Evolutionary conservation across 2,329 filamentous ascomycete species (phyloP).

Genomic region (Grosmannia clavigera): DNA sequence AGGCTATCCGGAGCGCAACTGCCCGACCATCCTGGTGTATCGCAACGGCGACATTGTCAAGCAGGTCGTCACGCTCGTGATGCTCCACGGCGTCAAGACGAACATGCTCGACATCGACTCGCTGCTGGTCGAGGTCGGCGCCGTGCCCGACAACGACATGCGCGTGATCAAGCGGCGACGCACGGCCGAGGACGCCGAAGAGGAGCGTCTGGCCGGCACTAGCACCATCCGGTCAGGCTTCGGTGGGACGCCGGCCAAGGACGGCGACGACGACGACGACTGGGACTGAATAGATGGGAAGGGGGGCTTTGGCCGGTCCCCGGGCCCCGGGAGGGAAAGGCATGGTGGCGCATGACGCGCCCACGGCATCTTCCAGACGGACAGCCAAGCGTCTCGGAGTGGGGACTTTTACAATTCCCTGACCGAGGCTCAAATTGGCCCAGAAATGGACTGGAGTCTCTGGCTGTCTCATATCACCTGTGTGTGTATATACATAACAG

Average conservation of each 20-base stretch:
- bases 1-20: conserved; percentile 89
- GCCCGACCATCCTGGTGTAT: conserved; percentile 87
- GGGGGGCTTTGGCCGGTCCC: neutral
- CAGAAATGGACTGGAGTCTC: too few species aligned
- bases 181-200: conserved; percentile 47
- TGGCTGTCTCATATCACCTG: too few species aligned
- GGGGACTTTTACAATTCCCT: too few species aligned
- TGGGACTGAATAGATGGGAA: conserved; percentile 13
- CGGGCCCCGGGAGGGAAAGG: too few species aligned
- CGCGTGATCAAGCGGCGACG: conserved; percentile 54
- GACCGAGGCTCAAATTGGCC: too few species aligned
- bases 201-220: conserved; percentile 38
- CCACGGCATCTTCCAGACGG: too few species aligned
- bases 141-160: conserved; percentile 65
- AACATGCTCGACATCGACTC: conserved; percentile 66
- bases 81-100: conserved; percentile 60
- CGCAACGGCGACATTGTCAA: conserved; percentile 83
- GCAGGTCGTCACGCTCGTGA: conserved; percentile 81
- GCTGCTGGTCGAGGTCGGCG: conserved; percentile 70
- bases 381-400: too few species aligned
- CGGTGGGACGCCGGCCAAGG: conserved; percentile 9
- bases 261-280: conserved; percentile 19
- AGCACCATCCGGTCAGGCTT: conserved; percentile 14
- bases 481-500: too few species aligned
- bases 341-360: too few species aligned